A percentile compares a stretch with the other conserved stretches of the same genome.
phyloP scores from a whole-genome alignment of 768 basidiomycete genomes.

The Termitomyces sp. region DNA sequence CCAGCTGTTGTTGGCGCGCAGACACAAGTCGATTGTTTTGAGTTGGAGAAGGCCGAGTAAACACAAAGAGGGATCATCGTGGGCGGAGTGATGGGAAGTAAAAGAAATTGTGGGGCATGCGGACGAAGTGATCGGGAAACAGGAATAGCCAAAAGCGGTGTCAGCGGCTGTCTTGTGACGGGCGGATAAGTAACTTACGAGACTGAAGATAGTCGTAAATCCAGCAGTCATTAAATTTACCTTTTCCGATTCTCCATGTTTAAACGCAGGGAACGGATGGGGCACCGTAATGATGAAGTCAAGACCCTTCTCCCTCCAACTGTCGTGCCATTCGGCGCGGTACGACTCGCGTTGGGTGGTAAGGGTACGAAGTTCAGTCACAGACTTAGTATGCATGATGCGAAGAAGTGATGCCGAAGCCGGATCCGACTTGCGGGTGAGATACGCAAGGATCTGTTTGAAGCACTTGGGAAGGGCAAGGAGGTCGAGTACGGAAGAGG shows the following conservation, averaged over 20 bases:
- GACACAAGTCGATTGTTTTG: neutral
- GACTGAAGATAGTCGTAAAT: slow-evolving; percentile 63
- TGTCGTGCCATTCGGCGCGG: slow-evolving; percentile 38
- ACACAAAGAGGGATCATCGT: neutral
- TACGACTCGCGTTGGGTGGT: slow-evolving; percentile 39
- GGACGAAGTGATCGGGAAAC: neutral
- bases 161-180: slow-evolving; percentile 8
- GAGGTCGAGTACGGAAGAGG: slow-evolving; percentile 25
- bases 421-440: slow-evolving; percentile 31
- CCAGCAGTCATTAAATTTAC: slow-evolving; percentile 54
- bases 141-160: neutral
- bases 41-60: neutral
- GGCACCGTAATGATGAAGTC: slow-evolving; percentile 63
- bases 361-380: slow-evolving; percentile 44
- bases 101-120: neutral
- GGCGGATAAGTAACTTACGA: slow-evolving; percentile 30
- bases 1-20: slow-evolving; percentile 28
- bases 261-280: slow-evolving; percentile 54
- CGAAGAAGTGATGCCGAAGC: slow-evolving; percentile 29
- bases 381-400: slow-evolving; percentile 40
- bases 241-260: slow-evolving; percentile 43
- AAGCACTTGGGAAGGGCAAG: slow-evolving; percentile 31
- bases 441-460: slow-evolving; percentile 37
- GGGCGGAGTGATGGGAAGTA: neutral
- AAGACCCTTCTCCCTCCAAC: slow-evolving; percentile 41